Conservation (phyloP, 306 rosid genomes). For the Notholithocarpus densiflorus region DNA sequence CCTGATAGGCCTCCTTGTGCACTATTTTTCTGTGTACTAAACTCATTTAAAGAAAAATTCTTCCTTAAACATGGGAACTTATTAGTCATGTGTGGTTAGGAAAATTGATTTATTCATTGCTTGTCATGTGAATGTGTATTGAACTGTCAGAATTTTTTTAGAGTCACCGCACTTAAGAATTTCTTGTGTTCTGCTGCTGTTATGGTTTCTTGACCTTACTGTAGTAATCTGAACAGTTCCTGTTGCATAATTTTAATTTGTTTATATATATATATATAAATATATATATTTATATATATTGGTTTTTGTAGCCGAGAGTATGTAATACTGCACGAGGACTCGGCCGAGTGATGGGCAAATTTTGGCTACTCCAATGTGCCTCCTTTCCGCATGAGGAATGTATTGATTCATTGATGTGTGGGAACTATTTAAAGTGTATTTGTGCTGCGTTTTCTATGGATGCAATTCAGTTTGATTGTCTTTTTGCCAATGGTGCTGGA, state of each 20-base stretch:
- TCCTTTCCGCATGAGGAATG: conserved; percentile 1
- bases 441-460: conserved; percentile 7
- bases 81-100: not conserved
- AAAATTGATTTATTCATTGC: not conserved
- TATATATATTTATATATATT: not conserved
- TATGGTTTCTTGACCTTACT: not conserved
- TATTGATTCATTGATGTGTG: not conserved
- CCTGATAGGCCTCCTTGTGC: too few relatives aligned
- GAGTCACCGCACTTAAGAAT: not conserved
- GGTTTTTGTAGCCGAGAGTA: conserved; percentile 86
- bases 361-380: not conserved
- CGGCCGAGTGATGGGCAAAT: conserved; percentile 31
- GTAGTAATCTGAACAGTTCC: not conserved
- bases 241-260: not conserved
- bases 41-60: not conserved
- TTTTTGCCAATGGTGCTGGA: not conserved
- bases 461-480: not conserved
- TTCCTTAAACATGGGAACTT: not conserved
- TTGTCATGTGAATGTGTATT: not conserved
- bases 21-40: too few relatives aligned
- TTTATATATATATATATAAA: not conserved
- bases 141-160: not conserved
- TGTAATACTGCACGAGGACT: conserved; percentile 91
- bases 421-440: conserved; percentile 9
- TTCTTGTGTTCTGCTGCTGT: too few relatives aligned